Evolutionary conservation across 2,329 filamentous ascomycete genomes (phyloP).

Genomic region (Fusarium siculi): DNA sequence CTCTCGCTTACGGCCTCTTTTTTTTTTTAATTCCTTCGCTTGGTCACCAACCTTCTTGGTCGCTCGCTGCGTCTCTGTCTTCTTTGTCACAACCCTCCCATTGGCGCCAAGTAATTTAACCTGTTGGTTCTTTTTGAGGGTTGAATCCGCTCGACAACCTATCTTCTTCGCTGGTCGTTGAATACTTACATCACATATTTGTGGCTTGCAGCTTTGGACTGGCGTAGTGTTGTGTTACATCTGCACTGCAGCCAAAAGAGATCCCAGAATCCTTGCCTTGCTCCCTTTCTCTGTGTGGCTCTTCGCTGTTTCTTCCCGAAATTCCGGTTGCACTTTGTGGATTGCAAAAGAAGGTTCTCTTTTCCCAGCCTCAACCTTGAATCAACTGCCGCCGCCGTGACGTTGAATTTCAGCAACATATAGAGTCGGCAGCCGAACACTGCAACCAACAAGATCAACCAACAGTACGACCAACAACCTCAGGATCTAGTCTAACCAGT

Average conservation of each 20-base stretch:
- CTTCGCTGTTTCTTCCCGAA: slow-evolving; percentile 11
- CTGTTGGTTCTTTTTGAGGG: not conserved
- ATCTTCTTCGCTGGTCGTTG: slow-evolving; percentile 36
- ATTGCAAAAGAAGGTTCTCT: not conserved
- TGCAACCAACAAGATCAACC: slow-evolving; percentile 12
- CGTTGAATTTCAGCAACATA: not conserved
- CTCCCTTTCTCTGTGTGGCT: slow-evolving; percentile 6
- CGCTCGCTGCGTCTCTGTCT: not conserved
- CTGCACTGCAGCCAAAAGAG: slow-evolving; percentile 26
- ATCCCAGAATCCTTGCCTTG: slow-evolving; percentile 24
- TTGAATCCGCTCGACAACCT: not conserved
- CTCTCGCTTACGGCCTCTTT: slow-evolving; percentile 33
- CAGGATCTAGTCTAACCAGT: slow-evolving; percentile 5
- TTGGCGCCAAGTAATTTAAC: slow-evolving; percentile 9
- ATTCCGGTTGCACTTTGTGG: not conserved
- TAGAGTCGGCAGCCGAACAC: not conserved
- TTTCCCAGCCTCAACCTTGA: not conserved
- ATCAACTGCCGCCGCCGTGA: not conserved
- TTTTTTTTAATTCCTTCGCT: not conserved
- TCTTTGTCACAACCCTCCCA: not conserved
- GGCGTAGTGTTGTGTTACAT: slow-evolving; percentile 27
- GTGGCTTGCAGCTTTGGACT: slow-evolving; percentile 32
- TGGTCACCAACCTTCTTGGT: not conserved
- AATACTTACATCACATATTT: slow-evolving; percentile 35
- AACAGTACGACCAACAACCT: not conserved